Evolutionary conservation across 23 red algal genomes (phyloP), one percentile per base, ranked within the genome.

Genomic region (Cyanidiococcus yangmingshanensis): DNA sequence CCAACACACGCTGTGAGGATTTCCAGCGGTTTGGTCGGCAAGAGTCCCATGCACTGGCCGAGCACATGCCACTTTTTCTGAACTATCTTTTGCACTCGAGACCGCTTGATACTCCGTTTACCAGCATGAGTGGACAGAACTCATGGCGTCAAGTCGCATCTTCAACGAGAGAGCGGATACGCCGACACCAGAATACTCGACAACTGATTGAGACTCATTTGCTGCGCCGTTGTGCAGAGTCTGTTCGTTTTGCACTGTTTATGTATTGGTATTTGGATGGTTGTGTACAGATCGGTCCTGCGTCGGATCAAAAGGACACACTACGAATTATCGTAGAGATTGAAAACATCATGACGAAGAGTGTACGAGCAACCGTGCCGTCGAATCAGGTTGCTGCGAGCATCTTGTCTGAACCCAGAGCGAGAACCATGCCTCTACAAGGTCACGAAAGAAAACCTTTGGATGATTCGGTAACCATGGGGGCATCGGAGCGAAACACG

Each of bases 81-180:
- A 71, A 71, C 32, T 71, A 71, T 29, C 27, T 71, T 12, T 71
- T 71, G 63, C 63, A 71, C 32, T 71, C 63, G 63, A 12, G 63
- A 29, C 63, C 63, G 63, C 32, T 71, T 7, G 63, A 71, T 35
- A 29, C 63, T 7, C 63, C 63, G 63, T 2, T 7, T 12, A 71
- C 63, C 16, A 35, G 63, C 63, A 29, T 29, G 7, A 29, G 16
- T 12, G 12, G 21, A 54, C 45, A 21, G 12, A 54, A 54, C 45
- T 7, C 45, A 7, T 54, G 45, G 45, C 45, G 45, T 15, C 12
- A 54, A 54, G 45, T 54, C 21, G 63, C 63, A 2, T 32, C 63
- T 25, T 25, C 63, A 29, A 71, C 63, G 63, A 71, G 63, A 35
- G 63, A 71, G n/a, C n/a, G n/a, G 12, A 71, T 71, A 12, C 63